Evolutionary conservation across 768 basidiomycete species (phyloP), one percentile per base, ranked within the genome.

Genomic region (Paxillus involutus): DNA sequence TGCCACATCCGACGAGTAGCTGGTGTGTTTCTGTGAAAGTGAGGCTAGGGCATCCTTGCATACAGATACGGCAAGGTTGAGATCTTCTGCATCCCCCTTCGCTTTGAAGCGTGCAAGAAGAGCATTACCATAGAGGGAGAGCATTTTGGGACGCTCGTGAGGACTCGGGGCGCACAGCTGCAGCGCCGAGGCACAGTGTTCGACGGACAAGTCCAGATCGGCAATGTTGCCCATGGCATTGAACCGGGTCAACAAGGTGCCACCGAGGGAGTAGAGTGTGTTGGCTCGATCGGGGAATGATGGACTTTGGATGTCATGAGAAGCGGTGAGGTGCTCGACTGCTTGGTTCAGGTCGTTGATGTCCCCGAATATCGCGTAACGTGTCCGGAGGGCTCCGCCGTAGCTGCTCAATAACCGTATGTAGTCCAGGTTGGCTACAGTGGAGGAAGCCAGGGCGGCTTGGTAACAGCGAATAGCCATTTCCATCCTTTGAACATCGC

Each of bases 321-420:
- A 66, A 21, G 46, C 49, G 30, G 49, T 57, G 29, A 67, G 44
- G 32, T 56, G 59, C 39, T 47, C 52, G 43, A 72, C 64, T 13
- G 65, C 59, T 42, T 49, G 53, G 29, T 69, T 49, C 21, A 70
- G 58, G 47, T 70, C 66, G 11, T 47, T 33, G 33, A 47, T 30
- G 32, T 64, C 41, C n/a, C 62, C 59, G 14, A 33, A 21, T 10
- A 47, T 32, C 0, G 16, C 19, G 44, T 58, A 60, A 16, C 67
- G 68, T 30, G 46, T 19, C n/a, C n/a, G 50, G 44, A 65, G 65
- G 35, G 61, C 57, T 26, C 29, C 33, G 11, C 53, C 56, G 37
- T 61, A 64, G 40, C 59, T 65, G 12, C 56, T 53, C 4, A 70
- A 57, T 30, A 67, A 55, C 9, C 52, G 55, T 4, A 58, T 55